A percentile compares a stretch with the other conserved stretches of the same genome.
phyloP scores from a whole-genome alignment of 306 rosid genomes.

The Macrotyloma uniflorum region DNA sequence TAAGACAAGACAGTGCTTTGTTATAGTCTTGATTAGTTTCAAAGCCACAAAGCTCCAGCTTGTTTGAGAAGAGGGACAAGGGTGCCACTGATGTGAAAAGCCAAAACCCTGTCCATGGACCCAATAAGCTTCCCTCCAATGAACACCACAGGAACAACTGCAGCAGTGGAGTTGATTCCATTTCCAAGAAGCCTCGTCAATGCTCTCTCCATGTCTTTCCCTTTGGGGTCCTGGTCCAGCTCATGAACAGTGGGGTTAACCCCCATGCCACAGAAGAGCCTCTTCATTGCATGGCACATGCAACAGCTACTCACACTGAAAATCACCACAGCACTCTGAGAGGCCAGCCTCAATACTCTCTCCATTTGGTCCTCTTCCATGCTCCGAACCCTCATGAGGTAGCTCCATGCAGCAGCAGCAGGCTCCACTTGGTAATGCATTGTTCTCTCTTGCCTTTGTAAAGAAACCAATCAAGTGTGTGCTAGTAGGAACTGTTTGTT shows the following conservation, averaged over 20 bases:
- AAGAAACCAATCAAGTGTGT: neutral
- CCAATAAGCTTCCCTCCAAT: slow-evolving; percentile 88
- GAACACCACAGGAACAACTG: slow-evolving; percentile 73
- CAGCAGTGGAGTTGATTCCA: slow-evolving; percentile 42
- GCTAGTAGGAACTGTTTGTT: neutral
- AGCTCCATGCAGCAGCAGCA: slow-evolving; percentile 49
- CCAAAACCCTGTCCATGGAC: slow-evolving; percentile 85
- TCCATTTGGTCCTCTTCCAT: slow-evolving; percentile 53
- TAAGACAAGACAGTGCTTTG: neutral
- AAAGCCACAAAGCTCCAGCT: slow-evolving; percentile 95
- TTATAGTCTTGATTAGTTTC: neutral
- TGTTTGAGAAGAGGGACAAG: slow-evolving; percentile 92
- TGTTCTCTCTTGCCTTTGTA: slow-evolving; percentile 20
- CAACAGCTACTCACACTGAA: slow-evolving; percentile 79
- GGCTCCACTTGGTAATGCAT: slow-evolving; percentile 65
- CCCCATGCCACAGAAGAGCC: slow-evolving; percentile 89
- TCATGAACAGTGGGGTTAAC: slow-evolving; percentile 82
- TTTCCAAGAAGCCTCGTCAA: slow-evolving; percentile 55
- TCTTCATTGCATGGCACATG: slow-evolving; percentile 94
- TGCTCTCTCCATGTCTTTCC: slow-evolving; percentile 67
- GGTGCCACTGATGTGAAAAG: slow-evolving; percentile 81
- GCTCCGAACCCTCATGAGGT: slow-evolving; percentile 44
- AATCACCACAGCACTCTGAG: slow-evolving; percentile 85
- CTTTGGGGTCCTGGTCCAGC: slow-evolving; percentile 69
- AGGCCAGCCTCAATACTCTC: slow-evolving; percentile 63